A percentile compares a stretch with the other conserved stretches of the same genome.
Evolutionary conservation across 345 rosid species (phyloP).

Genomic region (Combretum micranthum): DNA sequence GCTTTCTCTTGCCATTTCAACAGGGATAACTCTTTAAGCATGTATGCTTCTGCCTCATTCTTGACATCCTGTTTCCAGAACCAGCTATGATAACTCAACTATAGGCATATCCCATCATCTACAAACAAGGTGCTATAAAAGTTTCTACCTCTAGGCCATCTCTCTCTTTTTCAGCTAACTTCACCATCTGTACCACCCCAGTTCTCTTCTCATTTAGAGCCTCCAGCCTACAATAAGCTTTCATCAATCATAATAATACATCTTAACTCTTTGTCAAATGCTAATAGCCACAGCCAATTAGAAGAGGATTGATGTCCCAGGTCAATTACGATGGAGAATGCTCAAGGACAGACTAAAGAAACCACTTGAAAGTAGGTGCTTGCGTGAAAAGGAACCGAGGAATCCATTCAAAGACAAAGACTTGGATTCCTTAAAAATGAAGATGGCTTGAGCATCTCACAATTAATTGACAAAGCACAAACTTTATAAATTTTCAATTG

Average conservation of each 20-base stretch:
- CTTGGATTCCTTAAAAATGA: no score
- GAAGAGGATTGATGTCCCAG: no score
- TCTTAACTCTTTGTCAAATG: not conserved
- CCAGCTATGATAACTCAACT: not conserved
- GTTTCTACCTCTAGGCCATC: conserved; percentile 76
- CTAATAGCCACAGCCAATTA: no score
- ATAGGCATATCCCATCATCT: not conserved
- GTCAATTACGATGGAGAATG: no score
- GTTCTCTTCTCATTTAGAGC: conserved; percentile 82
- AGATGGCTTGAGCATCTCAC: no score
- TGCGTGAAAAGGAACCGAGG: no score
- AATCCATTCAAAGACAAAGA: no score
- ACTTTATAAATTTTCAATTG: no score
- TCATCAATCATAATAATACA: not conserved
- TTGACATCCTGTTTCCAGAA: conserved; percentile 58
- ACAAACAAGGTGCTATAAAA: not conserved
- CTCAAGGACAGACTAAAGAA: no score
- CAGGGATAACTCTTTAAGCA: conserved; percentile 80
- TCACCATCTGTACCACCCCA: conserved; percentile 98
- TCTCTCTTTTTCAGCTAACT: conserved; percentile 93
- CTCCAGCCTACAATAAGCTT: conserved; percentile 50
- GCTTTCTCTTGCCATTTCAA: conserved; percentile 97
- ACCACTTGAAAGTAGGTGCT: no score
- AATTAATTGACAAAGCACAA: no score
- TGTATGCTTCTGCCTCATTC: conserved; percentile 91